A percentile compares a stretch with the other conserved stretches of the same genome.
Evolutionary conservation across 768 basidiomycete genomes (phyloP).

Genomic region (Lactifluus rugatus): DNA sequence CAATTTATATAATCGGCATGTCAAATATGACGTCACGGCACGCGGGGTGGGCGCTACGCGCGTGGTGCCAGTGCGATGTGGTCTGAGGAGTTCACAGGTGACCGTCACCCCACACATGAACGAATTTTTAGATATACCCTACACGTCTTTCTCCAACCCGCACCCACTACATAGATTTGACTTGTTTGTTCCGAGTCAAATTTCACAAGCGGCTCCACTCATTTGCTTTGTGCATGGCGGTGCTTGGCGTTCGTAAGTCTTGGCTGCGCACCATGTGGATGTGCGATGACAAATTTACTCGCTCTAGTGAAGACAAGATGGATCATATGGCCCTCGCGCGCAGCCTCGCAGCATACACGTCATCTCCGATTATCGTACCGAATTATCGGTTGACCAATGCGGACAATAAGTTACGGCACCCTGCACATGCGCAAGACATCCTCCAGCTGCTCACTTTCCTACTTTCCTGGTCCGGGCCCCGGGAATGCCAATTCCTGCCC

Average conservation of each 20-base stretch:
- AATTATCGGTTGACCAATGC: conserved; percentile 67
- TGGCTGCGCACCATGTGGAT: not conserved
- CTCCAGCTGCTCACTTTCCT: conserved; percentile 55
- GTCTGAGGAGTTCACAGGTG: too few relatives aligned
- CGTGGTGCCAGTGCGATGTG: not conserved
- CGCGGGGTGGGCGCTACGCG: not conserved
- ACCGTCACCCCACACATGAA: not conserved
- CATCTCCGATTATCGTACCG: conserved; percentile 54
- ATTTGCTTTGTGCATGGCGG: conserved; percentile 76
- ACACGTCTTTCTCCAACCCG: conserved; percentile 23
- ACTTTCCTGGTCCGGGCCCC: conserved; percentile 35
- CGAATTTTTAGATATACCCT: conserved; percentile 27
- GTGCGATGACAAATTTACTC: conserved; percentile 9
- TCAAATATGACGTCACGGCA: conserved; percentile 4
- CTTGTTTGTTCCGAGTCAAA: conserved; percentile 31
- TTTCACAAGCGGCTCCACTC: conserved; percentile 28
- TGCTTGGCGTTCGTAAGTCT: conserved; percentile 66
- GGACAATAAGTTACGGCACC: conserved; percentile 44
- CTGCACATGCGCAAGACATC: conserved; percentile 58
- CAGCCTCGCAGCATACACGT: conserved; percentile 39
- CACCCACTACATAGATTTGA: conserved; percentile 45
- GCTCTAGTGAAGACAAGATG: conserved; percentile 66
- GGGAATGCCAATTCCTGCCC: conserved; percentile 19
- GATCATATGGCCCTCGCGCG: conserved; percentile 47
- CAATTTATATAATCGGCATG: not conserved